These are phyloP conservation scores for Wickerhamomyces bisporus DNA, from an alignment of 805 yeast species.

Conservation along the genomic window DNA sequence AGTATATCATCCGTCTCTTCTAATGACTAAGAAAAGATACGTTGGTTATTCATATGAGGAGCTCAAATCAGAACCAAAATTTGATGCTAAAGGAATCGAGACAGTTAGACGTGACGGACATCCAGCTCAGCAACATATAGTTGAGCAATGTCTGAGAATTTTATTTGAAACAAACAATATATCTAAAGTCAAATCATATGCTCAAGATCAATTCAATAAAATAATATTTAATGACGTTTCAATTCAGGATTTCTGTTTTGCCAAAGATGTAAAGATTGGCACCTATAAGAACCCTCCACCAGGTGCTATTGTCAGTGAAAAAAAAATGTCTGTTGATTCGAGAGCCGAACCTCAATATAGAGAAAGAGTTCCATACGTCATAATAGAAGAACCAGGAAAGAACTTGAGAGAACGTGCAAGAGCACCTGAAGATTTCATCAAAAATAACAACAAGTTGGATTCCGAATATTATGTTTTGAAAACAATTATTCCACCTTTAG, in stretches of 20 bases:
- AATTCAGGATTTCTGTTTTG: conserved; percentile 83
- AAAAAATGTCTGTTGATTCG: conserved; percentile 56
- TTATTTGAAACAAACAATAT: conserved; percentile 72
- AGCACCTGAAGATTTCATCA: conserved; percentile 70
- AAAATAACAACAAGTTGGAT: conserved; percentile 49
- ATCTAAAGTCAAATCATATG: conserved; percentile 61
- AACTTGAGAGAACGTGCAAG: conserved; percentile 72
- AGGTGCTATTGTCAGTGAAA: conserved; percentile 79
- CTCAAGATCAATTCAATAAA: conserved; percentile 60
- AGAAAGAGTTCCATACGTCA: conserved; percentile 86
- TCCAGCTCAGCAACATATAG: conserved; percentile 82
- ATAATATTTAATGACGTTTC: conserved; percentile 59
- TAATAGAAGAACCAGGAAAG: conserved; percentile 53
- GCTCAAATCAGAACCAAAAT: conserved; percentile 45
- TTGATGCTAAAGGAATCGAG: conserved; percentile 97
- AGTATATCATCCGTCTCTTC: conserved; percentile 81
- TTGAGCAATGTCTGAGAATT: conserved; percentile 60
- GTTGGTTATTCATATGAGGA: conserved; percentile 79
- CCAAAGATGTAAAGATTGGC: conserved; percentile 84
- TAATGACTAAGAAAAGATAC: conserved; percentile 83
- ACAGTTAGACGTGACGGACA: conserved; percentile 93
- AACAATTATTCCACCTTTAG: conserved; percentile 85
- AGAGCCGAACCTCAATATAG: conserved; percentile 80
- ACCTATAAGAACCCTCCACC: conserved; percentile 85
- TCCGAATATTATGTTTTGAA: conserved; percentile 80